Base-by-base conservation (phyloP, 306 rosid species). In the Vicia villosa region DNA sequence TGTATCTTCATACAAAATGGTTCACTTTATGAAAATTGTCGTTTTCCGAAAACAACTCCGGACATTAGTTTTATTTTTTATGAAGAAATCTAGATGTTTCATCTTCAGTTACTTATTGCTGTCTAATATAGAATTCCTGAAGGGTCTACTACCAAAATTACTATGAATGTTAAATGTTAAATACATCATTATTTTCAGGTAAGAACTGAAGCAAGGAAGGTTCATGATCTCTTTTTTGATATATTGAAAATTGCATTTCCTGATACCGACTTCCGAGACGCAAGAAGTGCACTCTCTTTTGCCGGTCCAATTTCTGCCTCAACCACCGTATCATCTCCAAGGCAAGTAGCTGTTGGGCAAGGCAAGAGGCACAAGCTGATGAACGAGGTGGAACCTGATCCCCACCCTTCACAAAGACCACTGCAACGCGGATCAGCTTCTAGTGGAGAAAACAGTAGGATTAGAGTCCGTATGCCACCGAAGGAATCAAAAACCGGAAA, bases 211-310 rank as follows among this genome's bases (percentile, higher is more conserved):
- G 97, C 97, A 28, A 89, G 88, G 82, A 95, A 95, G 82, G 99
- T 95, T 51, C 99, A 95, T 26, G 97, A 95, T 80, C 91, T 95
- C 67, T 95, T 91, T 78, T 95, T 95, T 42, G 99, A 95, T 74
- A 91, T 95, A 76, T 76, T 91, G 87, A 95, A 89, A 82, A 87
- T 86, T 75, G 91, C 96, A 30, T 95, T 95, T 89, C 95, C 96
- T 1, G 97, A 94, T 67, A 83, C 86, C 8, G 97, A 95, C 75
- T 89, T 95, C 47, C 88, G 85, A 60, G 99, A 87, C 46, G 91
- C 86, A 67, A 86, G 92, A 71, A 91, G 72, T 50, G 91, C 89
- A 3, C 86, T 95, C 42, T 74, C 96, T 63, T 95, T 95, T 82
- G 57, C 89, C 4, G 75, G 79, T 74, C 88, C 80, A 16, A 80